phyloP scores from a whole-genome alignment of 306 rosid species.

The Prunus mira region DNA sequence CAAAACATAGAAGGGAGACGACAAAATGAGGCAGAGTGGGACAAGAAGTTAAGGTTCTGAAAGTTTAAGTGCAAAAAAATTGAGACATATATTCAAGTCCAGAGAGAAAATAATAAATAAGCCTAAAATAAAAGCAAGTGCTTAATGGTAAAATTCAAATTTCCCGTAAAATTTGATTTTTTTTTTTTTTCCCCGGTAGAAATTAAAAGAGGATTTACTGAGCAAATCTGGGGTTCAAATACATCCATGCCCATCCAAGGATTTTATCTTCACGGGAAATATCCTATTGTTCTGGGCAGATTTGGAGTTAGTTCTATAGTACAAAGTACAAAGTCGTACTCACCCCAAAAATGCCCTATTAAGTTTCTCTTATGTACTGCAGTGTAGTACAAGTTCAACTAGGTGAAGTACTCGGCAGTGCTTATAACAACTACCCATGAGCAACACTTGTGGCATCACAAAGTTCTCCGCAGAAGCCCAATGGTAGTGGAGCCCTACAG shows the following conservation, averaged over 20 bases:
- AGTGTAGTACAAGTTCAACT: background rate
- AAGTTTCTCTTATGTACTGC: slow-evolving; percentile 1
- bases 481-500: slow-evolving; percentile 51
- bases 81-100: too few relatives aligned
- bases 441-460: background rate
- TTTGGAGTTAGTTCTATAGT: background rate
- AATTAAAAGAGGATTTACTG: too few relatives aligned
- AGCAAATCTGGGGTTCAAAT: too few relatives aligned
- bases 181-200: too few relatives aligned
- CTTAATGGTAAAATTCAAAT: too few relatives aligned
- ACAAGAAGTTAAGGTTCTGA: too few relatives aligned
- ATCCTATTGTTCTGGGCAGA: slow-evolving; percentile 5
- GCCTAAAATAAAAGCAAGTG: too few relatives aligned
- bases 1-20: too few relatives aligned
- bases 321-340: slow-evolving; percentile 8
- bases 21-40: too few relatives aligned
- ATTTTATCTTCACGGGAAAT: background rate
- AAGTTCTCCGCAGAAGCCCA: background rate
- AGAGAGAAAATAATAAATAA: too few relatives aligned
- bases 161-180: too few relatives aligned
- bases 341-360: background rate
- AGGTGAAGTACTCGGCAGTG: background rate
- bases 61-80: too few relatives aligned
- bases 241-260: background rate
- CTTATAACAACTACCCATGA: background rate